Evolutionary conservation across 1,139 yeast species (phyloP).

Genomic region (Zhuliangozyma blackwelliae): DNA sequence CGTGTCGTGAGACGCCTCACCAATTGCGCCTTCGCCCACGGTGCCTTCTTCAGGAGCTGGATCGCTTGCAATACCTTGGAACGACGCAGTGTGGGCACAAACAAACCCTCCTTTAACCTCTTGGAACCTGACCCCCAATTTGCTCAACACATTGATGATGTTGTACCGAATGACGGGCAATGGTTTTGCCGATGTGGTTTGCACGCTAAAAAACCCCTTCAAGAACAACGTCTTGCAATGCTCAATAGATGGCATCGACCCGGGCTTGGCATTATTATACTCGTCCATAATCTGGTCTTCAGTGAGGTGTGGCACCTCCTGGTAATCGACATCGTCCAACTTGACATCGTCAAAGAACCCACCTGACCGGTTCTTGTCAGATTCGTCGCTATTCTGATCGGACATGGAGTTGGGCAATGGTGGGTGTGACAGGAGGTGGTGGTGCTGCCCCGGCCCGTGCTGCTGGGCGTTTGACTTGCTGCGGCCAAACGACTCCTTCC

Average conservation of each 20-base stretch:
- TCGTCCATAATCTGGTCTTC: slow-evolving; percentile 66
- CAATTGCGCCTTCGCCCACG: slow-evolving; percentile 1
- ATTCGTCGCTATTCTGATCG: slow-evolving; percentile 42
- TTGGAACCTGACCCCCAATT: slow-evolving; percentile 74
- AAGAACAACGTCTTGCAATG: slow-evolving; percentile 87
- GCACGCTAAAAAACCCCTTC: slow-evolving; percentile 93
- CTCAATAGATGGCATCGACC: slow-evolving; percentile 90
- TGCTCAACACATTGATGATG: slow-evolving; percentile 72
- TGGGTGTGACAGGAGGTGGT: slow-evolving; percentile 23
- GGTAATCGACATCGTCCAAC: slow-evolving; percentile 39
- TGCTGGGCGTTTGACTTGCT: slow-evolving; percentile 16
- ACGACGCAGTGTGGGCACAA: slow-evolving; percentile 67
- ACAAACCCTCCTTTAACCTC: slow-evolving; percentile 95
- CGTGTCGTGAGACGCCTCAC: slow-evolving; percentile 15
- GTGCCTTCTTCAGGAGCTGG: neutral
- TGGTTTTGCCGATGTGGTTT: slow-evolving; percentile 91
- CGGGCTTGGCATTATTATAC: slow-evolving; percentile 67
- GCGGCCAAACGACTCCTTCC: slow-evolving; percentile 52
- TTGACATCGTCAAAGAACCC: slow-evolving; percentile 67
- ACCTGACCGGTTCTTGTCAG: slow-evolving; percentile 32
- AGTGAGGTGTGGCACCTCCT: slow-evolving; percentile 40
- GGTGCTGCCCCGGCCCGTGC: neutral
- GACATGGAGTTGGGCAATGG: slow-evolving; percentile 49
- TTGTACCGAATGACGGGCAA: slow-evolving; percentile 84
- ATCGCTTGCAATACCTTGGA: slow-evolving; percentile 22